These are phyloP conservation scores for Fistulifera pelliculosa DNA, from an alignment of 108 stramenopile species.

Conservation along the genomic window DNA sequence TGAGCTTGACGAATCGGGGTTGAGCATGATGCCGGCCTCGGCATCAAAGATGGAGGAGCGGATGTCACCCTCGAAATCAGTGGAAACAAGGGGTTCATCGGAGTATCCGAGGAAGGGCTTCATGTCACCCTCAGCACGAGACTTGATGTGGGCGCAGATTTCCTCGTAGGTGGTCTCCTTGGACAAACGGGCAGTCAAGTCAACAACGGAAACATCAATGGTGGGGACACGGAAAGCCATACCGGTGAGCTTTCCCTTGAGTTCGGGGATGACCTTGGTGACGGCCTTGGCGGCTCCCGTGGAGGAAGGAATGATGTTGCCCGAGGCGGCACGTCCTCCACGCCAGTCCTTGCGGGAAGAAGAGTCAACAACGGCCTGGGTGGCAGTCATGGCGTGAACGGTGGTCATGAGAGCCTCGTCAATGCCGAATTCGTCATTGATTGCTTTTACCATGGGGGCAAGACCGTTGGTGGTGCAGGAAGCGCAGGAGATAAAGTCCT, in stretches of 20 bases:
- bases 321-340: slow-evolving; percentile 97
- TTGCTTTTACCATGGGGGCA: slow-evolving; percentile 95
- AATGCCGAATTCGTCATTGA: slow-evolving; percentile 97
- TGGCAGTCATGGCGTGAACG: slow-evolving; percentile 99
- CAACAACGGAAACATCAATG: slow-evolving; percentile 98
- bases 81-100: slow-evolving; percentile 95
- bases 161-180: slow-evolving; percentile 96
- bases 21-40: slow-evolving; percentile 96
- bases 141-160: slow-evolving; percentile 93
- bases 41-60: slow-evolving; percentile 98
- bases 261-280: slow-evolving; percentile 98
- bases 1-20: slow-evolving; percentile 93
- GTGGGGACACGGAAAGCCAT: slow-evolving; percentile 99
- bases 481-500: slow-evolving; percentile 97
- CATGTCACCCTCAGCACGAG: slow-evolving; percentile 86
- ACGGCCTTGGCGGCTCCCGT: slow-evolving; percentile 99
- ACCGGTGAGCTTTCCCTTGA: slow-evolving; percentile 98
- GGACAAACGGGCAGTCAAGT: slow-evolving; percentile 82
- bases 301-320: slow-evolving; percentile 99
- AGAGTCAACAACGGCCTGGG: slow-evolving; percentile 98
- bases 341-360: slow-evolving; percentile 99
- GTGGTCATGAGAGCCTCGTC: slow-evolving; percentile 99
- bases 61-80: slow-evolving; percentile 93
- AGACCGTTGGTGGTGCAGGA: slow-evolving; percentile 99
- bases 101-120: slow-evolving; percentile 99